phyloP scores from a whole-genome alignment of 345 rosid genomes.

The Limnanthes douglasii region DNA sequence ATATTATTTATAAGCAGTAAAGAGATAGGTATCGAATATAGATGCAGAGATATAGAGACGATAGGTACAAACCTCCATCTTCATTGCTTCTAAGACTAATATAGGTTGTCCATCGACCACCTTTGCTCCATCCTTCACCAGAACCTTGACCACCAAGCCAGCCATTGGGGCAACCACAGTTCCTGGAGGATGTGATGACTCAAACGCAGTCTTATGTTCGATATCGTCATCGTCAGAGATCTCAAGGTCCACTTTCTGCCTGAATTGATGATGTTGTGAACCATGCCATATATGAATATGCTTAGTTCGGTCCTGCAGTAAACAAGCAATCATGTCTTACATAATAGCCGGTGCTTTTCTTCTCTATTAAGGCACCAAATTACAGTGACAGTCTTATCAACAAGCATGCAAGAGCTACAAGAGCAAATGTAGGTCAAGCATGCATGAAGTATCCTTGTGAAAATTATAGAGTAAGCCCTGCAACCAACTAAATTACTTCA shows the following conservation, averaged over 20 bases:
- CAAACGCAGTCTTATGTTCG: slow-evolving; percentile 36
- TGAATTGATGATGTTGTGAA: slow-evolving; percentile 46
- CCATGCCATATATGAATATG: slow-evolving; percentile 74
- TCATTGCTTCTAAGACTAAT: slow-evolving; percentile 88
- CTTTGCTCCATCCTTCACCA: slow-evolving; percentile 43
- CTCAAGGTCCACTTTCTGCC: slow-evolving; percentile 42
- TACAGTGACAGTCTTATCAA: too few species aligned
- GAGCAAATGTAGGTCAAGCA: too few species aligned
- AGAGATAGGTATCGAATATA: not conserved
- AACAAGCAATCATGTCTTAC: slow-evolving; percentile 9
- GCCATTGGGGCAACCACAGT: slow-evolving; percentile 86
- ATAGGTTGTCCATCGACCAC: slow-evolving; percentile 74
- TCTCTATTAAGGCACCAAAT: too few species aligned
- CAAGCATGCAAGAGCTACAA: too few species aligned
- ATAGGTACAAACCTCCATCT: slow-evolving; percentile 70
- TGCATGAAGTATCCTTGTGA: too few species aligned
- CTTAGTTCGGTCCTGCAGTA: slow-evolving; percentile 40
- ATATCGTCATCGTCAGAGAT: slow-evolving; percentile 36
- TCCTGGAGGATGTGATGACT: slow-evolving; percentile 46
- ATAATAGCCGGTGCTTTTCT: too few species aligned
- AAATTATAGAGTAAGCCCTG: too few species aligned
- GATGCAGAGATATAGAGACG: not conserved
- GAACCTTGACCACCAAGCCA: slow-evolving; percentile 86
- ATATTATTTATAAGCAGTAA: not conserved
- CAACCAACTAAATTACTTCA: too few species aligned